Conservation (phyloP, 2,329 filamentous ascomycete species). For the Podosphaera leucotricha region DNA sequence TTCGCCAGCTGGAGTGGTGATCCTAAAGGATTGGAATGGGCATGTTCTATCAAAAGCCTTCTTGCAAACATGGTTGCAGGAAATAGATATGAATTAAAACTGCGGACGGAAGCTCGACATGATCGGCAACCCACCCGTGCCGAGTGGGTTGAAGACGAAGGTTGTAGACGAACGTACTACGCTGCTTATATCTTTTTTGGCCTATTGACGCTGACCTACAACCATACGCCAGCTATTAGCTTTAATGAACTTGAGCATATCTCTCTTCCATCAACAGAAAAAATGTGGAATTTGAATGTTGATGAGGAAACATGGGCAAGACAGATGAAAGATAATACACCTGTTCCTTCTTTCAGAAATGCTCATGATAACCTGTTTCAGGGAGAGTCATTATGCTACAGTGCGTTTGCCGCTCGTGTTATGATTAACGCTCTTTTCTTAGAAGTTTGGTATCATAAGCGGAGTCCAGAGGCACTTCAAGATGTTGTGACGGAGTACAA, state of each 20-base stretch:
- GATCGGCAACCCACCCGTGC: slow-evolving; percentile 50
- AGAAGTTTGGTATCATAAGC: slow-evolving; percentile 97
- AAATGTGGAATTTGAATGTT: slow-evolving; percentile 63
- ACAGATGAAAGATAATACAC: slow-evolving; percentile 37
- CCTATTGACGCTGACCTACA: slow-evolving; percentile 81
- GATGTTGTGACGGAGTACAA: slow-evolving; percentile 98
- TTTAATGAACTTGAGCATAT: slow-evolving; percentile 96
- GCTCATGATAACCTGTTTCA: slow-evolving; percentile 92
- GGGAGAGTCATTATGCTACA: slow-evolving; percentile 74
- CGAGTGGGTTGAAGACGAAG: slow-evolving; percentile 94
- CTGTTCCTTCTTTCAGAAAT: slow-evolving; percentile 68
- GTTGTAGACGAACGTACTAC: slow-evolving; percentile 88
- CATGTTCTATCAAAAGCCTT: slow-evolving; percentile 94
- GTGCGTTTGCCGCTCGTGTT: slow-evolving; percentile 85
- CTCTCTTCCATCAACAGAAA: slow-evolving; percentile 79
- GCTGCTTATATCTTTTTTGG: slow-evolving; percentile 99
- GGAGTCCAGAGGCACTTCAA: slow-evolving; percentile 88
- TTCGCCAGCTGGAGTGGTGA: slow-evolving; percentile 99
- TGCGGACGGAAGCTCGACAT: slow-evolving; percentile 71
- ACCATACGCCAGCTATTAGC: slow-evolving; percentile 91
- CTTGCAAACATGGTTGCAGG: slow-evolving; percentile 97
- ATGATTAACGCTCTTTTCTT: slow-evolving; percentile 98
- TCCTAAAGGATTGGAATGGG: slow-evolving; percentile 92
- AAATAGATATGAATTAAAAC: slow-evolving; percentile 86
- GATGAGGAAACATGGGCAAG: slow-evolving; percentile 75